Conservation (phyloP, 352 stramenopile genomes). For the Aphanomyces euteiches region DNA sequence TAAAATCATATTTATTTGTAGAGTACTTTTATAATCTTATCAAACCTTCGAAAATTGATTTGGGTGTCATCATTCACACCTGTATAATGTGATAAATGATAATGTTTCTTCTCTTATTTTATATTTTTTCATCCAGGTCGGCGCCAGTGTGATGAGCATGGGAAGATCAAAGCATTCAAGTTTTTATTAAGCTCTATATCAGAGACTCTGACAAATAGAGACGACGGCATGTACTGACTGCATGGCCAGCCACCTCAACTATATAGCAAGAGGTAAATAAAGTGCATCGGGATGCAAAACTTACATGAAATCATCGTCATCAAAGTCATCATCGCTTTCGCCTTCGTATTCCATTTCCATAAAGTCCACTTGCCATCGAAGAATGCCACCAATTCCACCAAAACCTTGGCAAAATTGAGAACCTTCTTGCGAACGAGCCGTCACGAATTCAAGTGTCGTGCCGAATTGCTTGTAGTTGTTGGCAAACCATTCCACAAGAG, state of each 20-base stretch:
- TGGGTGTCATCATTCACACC: background rate
- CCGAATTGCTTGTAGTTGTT: conserved; percentile 99
- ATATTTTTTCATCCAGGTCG: background rate
- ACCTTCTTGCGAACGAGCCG: background rate
- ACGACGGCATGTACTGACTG: background rate
- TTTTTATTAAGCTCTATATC: background rate
- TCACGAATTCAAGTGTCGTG: conserved; percentile 97
- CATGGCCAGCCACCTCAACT: conserved; percentile 1
- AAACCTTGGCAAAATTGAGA: conserved; percentile 99
- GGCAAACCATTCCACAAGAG: conserved; percentile 99
- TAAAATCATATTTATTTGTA: background rate
- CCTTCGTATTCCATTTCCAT: conserved; percentile 92
- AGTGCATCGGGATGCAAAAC: background rate
- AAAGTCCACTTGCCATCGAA: conserved; percentile 99
- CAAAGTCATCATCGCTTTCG: conserved; percentile 78
- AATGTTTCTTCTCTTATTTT: background rate
- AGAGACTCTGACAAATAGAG: too few relatives aligned
- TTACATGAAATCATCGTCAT: conserved; percentile 79
- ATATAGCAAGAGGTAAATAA: background rate
- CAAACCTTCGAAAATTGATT: background rate
- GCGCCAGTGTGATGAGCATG: background rate
- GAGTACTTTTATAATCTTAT: background rate
- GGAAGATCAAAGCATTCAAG: background rate
- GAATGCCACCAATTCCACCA: conserved; percentile 97
- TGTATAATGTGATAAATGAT: conserved; percentile 12